Conservation (phyloP, 495 filamentous ascomycete genomes). For the Trichoderma reesei region DNA sequence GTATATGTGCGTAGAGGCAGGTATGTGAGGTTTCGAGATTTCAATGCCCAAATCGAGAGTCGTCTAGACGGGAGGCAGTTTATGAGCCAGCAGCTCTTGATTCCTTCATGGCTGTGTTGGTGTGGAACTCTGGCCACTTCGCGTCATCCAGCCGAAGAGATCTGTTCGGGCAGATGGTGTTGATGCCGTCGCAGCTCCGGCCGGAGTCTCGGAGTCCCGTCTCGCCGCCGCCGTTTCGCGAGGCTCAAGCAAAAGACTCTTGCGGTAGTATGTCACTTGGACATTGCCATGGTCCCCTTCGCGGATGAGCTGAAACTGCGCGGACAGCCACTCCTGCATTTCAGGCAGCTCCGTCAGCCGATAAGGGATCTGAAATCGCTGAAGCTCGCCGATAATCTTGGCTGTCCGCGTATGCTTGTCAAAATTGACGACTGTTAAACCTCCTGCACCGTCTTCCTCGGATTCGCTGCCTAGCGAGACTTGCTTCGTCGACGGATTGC, state of each 20-base stretch:
- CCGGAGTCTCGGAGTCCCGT: constrained; percentile 38
- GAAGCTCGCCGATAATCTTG: constrained; percentile 87
- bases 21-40: background rate
- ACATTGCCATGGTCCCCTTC: constrained; percentile 67
- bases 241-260: constrained; percentile 81
- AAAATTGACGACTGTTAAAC: constrained; percentile 85
- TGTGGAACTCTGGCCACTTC: constrained; percentile 3
- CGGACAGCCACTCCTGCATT: constrained; percentile 87
- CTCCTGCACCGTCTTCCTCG: constrained; percentile 27
- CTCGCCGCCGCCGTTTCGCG: constrained; percentile 48
- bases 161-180: constrained; percentile 14
- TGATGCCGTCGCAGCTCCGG: background rate
- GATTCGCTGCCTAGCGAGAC: constrained; percentile 37
- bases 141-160: constrained; percentile 28
- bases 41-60: background rate
- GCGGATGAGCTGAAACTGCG: constrained; percentile 71
- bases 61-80: background rate
- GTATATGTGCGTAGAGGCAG: background rate
- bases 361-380: constrained; percentile 96
- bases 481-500: constrained; percentile 71
- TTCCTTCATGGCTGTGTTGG: background rate
- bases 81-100: background rate
- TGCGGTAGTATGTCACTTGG: constrained; percentile 73
- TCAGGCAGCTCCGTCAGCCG: constrained; percentile 75
- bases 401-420: constrained; percentile 95